phyloP scores from a whole-genome alignment of 176 grass and related monocot species.

The Themeda triandra region DNA sequence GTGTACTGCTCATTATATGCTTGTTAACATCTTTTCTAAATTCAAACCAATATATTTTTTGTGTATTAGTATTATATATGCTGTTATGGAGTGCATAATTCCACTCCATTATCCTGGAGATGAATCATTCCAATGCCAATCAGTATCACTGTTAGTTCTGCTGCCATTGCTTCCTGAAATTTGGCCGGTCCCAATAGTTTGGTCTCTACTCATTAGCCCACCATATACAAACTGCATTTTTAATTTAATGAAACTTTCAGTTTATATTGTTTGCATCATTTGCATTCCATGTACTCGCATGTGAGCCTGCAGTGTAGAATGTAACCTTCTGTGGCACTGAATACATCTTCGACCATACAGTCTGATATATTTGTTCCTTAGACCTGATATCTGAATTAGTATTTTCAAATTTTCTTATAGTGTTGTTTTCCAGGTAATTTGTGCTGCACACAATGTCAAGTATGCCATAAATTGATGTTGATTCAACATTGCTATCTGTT shows the following conservation, averaged over 20 bases:
- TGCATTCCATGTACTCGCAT: neutral
- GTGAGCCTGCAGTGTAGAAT: neutral
- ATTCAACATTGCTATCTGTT: neutral
- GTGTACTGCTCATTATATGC: neutral
- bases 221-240: neutral
- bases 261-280: neutral
- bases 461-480: neutral
- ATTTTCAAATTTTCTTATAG: neutral
- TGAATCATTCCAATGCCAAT: neutral
- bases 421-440: neutral
- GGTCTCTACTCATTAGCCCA: too few species aligned
- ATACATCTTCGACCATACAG: neutral
- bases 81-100: neutral
- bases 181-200: neutral
- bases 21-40: neutral
- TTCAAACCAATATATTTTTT: neutral
- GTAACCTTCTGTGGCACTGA: neutral
- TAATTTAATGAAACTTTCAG: neutral
- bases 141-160: neutral
- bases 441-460: too few species aligned
- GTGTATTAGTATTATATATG: neutral
- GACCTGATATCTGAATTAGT: neutral
- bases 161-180: neutral
- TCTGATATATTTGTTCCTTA: neutral
- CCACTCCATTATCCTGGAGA: neutral